A percentile compares a stretch with the other conserved stretches of the same genome.
Evolutionary conservation across 345 rosid species (phyloP).

Genomic region (Hibiscus trionum): DNA sequence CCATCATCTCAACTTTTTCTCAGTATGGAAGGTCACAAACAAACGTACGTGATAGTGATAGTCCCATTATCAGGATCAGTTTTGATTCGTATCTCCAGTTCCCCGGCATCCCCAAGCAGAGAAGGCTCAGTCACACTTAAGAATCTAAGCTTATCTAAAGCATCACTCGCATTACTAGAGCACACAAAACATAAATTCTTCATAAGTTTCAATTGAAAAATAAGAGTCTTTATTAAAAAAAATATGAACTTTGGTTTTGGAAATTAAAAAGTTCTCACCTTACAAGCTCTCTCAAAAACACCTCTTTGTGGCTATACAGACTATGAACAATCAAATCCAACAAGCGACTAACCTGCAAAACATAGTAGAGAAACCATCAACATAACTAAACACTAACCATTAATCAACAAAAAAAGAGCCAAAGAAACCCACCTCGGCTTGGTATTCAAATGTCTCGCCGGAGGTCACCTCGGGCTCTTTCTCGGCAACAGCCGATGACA

Average conservation of each 20-base stretch:
- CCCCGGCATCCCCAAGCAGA: constrained; percentile 82
- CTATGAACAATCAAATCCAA: constrained; percentile 82
- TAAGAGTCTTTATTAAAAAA: not conserved
- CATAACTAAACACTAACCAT: not conserved
- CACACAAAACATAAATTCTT: constrained; percentile 15
- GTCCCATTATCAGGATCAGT: constrained; percentile 89
- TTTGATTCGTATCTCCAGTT: constrained; percentile 81
- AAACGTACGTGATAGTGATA: constrained; percentile 61
- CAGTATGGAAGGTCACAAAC: not conserved
- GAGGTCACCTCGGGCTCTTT: constrained; percentile 66
- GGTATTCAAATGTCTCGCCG: constrained; percentile 93
- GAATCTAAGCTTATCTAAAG: constrained; percentile 92
- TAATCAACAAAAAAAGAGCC: not conserved
- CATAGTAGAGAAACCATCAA: too few species aligned
- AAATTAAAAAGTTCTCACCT: constrained; percentile 40
- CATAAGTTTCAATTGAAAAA: not conserved
- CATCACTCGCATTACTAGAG: constrained; percentile 96
- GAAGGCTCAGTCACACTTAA: constrained; percentile 90
- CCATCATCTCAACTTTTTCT: not conserved
- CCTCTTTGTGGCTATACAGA: constrained; percentile 72
- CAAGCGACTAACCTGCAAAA: constrained; percentile 68
- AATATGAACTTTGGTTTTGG: not conserved
- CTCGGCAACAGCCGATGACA: constrained; percentile 73
- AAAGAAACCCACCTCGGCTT: constrained; percentile 79
- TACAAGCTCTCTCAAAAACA: constrained; percentile 88